A percentile compares a stretch with the other conserved stretches of the same genome.
phyloP scores from a whole-genome alignment of 768 basidiomycete species.

The Clathrus columnatus region DNA sequence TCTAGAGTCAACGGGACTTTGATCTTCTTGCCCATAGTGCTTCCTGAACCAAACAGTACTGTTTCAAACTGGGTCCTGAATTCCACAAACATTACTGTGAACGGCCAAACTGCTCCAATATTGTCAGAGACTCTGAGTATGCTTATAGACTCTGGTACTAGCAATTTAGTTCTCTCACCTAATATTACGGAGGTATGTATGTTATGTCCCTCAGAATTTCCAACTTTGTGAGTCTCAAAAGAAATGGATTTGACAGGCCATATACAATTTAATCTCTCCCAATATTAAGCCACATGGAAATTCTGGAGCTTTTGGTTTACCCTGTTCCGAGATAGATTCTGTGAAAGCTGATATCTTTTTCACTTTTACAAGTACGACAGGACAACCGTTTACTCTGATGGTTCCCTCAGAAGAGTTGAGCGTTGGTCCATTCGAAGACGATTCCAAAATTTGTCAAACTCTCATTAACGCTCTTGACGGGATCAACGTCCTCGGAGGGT shows the following conservation, averaged over 20 bases:
- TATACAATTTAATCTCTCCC: constrained; percentile 49
- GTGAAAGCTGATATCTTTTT: constrained; percentile 46
- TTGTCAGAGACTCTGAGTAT: constrained; percentile 31
- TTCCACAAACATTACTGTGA: constrained; percentile 41
- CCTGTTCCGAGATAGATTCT: constrained; percentile 38
- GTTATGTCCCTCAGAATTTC: not conserved
- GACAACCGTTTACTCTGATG: constrained; percentile 43
- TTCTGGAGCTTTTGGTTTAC: constrained; percentile 48
- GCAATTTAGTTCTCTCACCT: constrained; percentile 44
- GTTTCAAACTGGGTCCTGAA: constrained; percentile 32
- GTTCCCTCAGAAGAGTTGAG: constrained; percentile 49
- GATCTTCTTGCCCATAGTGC: constrained; percentile 32
- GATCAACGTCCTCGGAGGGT: constrained; percentile 42
- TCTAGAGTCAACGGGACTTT: constrained; percentile 48
- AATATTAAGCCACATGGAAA: constrained; percentile 41
- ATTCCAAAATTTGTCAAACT: constrained; percentile 44
- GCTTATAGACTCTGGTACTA: constrained; percentile 52
- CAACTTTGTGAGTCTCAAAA: no score
- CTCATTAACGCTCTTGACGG: constrained; percentile 51
- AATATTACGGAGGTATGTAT: constrained; percentile 35
- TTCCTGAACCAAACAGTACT: constrained; percentile 18
- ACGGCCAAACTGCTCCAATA: constrained; percentile 39
- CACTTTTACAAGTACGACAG: constrained; percentile 40
- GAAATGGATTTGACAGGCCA: constrained; percentile 28
- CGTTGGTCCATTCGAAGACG: constrained; percentile 46